A percentile compares a stretch with the other conserved stretches of the same genome.
phyloP scores from a whole-genome alignment of 1,284 basidiomycete genomes.

The Ustilago lituana region DNA sequence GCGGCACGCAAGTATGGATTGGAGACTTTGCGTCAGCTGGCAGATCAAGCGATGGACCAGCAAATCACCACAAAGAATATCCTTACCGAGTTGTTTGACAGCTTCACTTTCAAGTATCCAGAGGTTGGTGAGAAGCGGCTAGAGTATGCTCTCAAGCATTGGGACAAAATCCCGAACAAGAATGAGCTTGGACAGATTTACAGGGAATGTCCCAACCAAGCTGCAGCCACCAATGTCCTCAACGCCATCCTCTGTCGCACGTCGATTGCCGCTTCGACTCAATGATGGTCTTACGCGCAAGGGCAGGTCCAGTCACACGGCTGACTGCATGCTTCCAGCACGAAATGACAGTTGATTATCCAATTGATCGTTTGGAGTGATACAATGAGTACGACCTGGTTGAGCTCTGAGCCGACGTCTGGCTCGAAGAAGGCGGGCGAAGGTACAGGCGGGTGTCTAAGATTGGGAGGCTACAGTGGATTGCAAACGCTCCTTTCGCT shows the following conservation, averaged over 20 bases:
- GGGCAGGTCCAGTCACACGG: too few relatives aligned
- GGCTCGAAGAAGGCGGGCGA: too few relatives aligned
- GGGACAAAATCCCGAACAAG: slow-evolving; percentile 23
- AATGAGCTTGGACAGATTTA: slow-evolving; percentile 1
- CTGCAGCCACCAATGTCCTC: slow-evolving; percentile 7
- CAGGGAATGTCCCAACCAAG: not conserved
- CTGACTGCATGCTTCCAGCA: too few relatives aligned
- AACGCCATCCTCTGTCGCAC: slow-evolving; percentile 5
- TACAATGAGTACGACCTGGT: too few relatives aligned
- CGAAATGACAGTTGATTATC: not conserved
- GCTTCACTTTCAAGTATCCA: slow-evolving; percentile 10
- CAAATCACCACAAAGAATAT: slow-evolving; percentile 21
- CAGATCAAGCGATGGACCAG: slow-evolving; percentile 2
- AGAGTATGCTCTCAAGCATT: slow-evolving; percentile 20
- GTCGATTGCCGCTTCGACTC: too few relatives aligned
- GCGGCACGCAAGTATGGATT: slow-evolving; percentile 18
- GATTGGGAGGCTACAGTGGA: slow-evolving; percentile 14
- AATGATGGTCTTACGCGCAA: too few relatives aligned
- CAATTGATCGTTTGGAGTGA: too few relatives aligned
- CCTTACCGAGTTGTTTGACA: slow-evolving; percentile 20
- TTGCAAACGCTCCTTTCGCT: slow-evolving; percentile 38
- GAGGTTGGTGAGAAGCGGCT: slow-evolving; percentile 13
- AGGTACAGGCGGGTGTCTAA: not conserved
- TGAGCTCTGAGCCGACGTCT: too few relatives aligned
- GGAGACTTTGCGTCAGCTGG: slow-evolving; percentile 8